phyloP scores from a whole-genome alignment of 192 early-diverging fungal species.

The Pilobolus umbonatus region DNA sequence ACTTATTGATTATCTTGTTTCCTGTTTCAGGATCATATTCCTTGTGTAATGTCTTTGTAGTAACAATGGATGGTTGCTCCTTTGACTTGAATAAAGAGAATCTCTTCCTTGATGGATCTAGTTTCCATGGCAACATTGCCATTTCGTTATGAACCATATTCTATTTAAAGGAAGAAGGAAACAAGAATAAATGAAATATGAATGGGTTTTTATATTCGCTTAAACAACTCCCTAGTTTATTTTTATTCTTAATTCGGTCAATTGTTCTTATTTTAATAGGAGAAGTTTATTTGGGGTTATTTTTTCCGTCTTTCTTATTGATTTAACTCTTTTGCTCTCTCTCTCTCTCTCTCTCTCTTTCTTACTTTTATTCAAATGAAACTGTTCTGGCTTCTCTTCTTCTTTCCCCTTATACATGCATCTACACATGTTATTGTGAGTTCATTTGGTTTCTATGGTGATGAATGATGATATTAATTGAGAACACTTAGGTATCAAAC shows the following conservation, averaged over 20 bases:
- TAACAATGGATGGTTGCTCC: constrained; percentile 50
- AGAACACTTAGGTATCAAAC: constrained; percentile 43
- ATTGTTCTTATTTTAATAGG: not conserved
- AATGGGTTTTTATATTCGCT: not conserved
- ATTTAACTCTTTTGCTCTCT: not conserved
- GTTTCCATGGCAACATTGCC: not conserved
- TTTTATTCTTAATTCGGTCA: not conserved
- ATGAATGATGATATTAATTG: not conserved
- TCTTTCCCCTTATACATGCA: constrained; percentile 14
- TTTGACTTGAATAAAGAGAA: constrained; percentile 4
- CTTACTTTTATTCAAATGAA: not conserved
- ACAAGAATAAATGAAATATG: constrained; percentile 4
- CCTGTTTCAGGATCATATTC: constrained; percentile 82
- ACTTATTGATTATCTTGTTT: constrained; percentile 95
- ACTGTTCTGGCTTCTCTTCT: not conserved
- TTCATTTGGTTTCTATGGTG: not conserved
- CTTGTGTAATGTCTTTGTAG: constrained; percentile 79
- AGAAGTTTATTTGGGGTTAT: constrained; percentile 3
- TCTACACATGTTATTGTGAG: constrained; percentile 15
- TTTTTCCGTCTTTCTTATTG: constrained; percentile 11
- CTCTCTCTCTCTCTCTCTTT: constrained; percentile 1
- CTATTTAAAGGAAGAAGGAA: not conserved
- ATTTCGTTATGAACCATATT: not conserved
- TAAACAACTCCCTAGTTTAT: too few species aligned
- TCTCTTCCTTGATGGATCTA: not conserved